Evolutionary conservation across 106 monocot species (phyloP).

Genomic region (Phalaenopsis aphrodite): DNA sequence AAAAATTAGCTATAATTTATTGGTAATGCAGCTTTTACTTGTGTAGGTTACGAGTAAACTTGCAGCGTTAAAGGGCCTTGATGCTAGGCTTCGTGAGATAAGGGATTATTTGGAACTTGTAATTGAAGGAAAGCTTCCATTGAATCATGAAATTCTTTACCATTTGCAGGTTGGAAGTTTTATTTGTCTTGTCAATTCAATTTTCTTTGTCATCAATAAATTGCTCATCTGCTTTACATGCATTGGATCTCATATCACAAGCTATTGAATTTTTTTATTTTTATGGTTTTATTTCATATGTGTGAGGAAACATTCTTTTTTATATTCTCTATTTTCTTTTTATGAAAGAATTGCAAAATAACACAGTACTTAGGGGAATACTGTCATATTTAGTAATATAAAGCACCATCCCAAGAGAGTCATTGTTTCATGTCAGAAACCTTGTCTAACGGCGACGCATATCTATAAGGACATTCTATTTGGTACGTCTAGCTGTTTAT

Average conservation of each 20-base stretch:
- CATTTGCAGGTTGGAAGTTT: constrained; percentile 67
- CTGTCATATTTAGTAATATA: no score
- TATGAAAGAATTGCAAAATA: background rate
- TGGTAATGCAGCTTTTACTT: background rate
- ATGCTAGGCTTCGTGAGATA: constrained; percentile 89
- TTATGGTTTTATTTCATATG: background rate
- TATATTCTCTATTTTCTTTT: background rate
- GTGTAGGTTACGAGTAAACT: constrained; percentile 79
- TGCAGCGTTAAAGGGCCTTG: constrained; percentile 90
- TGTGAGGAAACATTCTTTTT: background rate
- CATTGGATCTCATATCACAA: background rate
- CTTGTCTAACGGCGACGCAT: background rate
- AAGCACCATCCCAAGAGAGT: no score
- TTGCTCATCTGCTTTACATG: background rate
- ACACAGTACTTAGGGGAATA: no score
- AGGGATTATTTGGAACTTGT: constrained; percentile 82
- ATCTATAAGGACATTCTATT: background rate
- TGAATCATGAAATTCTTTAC: constrained; percentile 97
- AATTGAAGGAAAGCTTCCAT: constrained; percentile 85
- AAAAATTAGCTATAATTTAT: background rate
- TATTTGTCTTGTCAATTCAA: background rate
- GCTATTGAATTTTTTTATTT: background rate
- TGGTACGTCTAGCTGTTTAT: background rate
- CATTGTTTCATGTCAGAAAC: no score
- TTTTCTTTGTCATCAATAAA: background rate